Evolutionary conservation across 2,329 filamentous ascomycete genomes (phyloP).

Genomic region (Colletotrichum lentis): DNA sequence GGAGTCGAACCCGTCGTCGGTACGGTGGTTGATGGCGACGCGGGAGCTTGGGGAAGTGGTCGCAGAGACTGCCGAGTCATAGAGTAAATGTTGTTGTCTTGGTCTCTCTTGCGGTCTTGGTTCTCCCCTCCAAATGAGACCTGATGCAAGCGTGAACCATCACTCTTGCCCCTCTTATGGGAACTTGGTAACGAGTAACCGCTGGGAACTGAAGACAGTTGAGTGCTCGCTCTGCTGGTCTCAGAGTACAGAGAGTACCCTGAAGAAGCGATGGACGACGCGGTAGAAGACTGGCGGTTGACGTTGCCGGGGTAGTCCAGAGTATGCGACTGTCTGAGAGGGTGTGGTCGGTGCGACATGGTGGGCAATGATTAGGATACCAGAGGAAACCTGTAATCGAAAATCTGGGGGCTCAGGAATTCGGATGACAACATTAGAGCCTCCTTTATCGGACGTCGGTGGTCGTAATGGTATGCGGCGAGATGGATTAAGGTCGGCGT

Average conservation of each 20-base stretch:
- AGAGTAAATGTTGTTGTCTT: constrained; percentile 71
- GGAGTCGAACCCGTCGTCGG: constrained; percentile 41
- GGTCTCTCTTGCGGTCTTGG: constrained; percentile 49
- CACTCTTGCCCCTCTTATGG: constrained; percentile 80
- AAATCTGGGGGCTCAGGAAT: constrained; percentile 39
- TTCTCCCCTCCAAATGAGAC: constrained; percentile 46
- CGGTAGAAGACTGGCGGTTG: constrained; percentile 72
- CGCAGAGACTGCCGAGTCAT: constrained; percentile 79
- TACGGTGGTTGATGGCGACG: constrained; percentile 47
- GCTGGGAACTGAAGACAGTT: constrained; percentile 77
- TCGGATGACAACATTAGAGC: constrained; percentile 44
- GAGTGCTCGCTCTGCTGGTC: constrained; percentile 71
- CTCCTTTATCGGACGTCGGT: constrained; percentile 33
- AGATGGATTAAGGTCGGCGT: constrained; percentile 27
- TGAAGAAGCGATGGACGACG: constrained; percentile 75
- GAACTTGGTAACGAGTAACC: constrained; percentile 57
- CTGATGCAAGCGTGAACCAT: constrained; percentile 64
- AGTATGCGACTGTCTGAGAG: constrained; percentile 65
- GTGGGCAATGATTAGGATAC: constrained; percentile 41
- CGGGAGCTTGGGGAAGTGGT: constrained; percentile 74
- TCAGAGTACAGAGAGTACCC: constrained; percentile 70
- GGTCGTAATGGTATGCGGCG: constrained; percentile 15
- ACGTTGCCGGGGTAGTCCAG: constrained; percentile 57
- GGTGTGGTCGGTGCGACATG: constrained; percentile 67
- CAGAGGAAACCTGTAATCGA: constrained; percentile 41